Base-by-base conservation (phyloP, 768 basidiomycete genomes). In the Pisolithus marmoratus region DNA sequence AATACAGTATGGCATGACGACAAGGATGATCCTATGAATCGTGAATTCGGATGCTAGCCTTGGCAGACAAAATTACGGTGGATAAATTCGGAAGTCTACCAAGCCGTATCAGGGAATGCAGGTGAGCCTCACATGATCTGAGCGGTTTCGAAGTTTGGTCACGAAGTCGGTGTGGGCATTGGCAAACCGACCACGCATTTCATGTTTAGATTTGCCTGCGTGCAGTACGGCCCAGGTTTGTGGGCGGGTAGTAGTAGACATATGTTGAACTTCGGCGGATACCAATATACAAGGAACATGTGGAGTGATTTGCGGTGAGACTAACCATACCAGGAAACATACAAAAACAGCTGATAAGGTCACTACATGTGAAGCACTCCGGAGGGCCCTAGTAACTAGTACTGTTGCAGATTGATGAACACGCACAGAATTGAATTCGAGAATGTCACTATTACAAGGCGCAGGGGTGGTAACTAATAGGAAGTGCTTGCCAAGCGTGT, bases 321-420 rank as follows among this genome's bases (percentile, higher is more conserved):
- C 14, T 5, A 17, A 34, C 56, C 65, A 24, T 52, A 64, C 60
- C 53, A 12, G 63, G 65, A 45, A 62, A 46, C 22, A 41, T 46
- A 12, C 22, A 27, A 47, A 5, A 29, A 26, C 40, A 5, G 5
- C 14, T 15, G 11, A 15, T 15, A 34, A 34, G 34, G 14, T 34
- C 34, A 14, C 34, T 14, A 34, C 12, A 34, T n/a, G n/a, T n/a
- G 29, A 29, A 29, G 34, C 34, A 34, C 34, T 15, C 34, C 34
- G 14, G 14, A 34, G 34, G 34, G 34, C 14, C n/a, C n/a, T n/a
- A n/a, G n/a, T n/a, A n/a, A n/a, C n/a, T n/a, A n/a, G n/a, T 15
- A 3, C 20, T 12, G 40, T 41, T 19, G 40, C 22, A 6, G 40
- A 20, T n/a, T 12, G 40, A 41, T n/a, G 43, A 45, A 15, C 14